Conservation (phyloP, 1,139 yeast species). For the Spathaspora sp. region DNA sequence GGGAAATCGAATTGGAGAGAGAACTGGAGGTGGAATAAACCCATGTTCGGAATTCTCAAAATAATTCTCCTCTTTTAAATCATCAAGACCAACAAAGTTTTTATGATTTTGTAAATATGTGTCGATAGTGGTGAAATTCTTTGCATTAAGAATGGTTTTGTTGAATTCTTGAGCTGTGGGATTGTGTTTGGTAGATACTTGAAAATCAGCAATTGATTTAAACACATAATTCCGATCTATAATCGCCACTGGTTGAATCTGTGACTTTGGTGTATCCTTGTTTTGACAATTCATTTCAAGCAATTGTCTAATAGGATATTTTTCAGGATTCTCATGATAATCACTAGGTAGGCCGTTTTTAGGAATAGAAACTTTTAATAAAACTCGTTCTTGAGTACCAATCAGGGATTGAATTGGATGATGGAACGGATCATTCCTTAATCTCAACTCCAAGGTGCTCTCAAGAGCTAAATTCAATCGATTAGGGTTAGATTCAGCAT, state of each 20-base stretch:
- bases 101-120: slow-evolving; percentile 40
- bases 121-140: slow-evolving; percentile 38
- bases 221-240: slow-evolving; percentile 73
- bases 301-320: slow-evolving; percentile 54
- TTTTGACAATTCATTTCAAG: slow-evolving; percentile 25
- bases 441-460: slow-evolving; percentile 56
- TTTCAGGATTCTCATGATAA: slow-evolving; percentile 36
- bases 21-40: slow-evolving; percentile 84
- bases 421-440: slow-evolving; percentile 71
- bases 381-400: slow-evolving; percentile 56
- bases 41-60: slow-evolving; percentile 47
- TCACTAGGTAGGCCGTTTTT: slow-evolving; percentile 45
- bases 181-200: slow-evolving; percentile 62
- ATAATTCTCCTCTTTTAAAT: slow-evolving; percentile 22
- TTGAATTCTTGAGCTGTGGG: slow-evolving; percentile 38
- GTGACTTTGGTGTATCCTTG: slow-evolving; percentile 26
- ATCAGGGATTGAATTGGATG: slow-evolving; percentile 72
- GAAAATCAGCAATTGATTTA: slow-evolving; percentile 88
- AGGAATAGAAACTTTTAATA: slow-evolving; percentile 72
- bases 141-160: slow-evolving; percentile 21
- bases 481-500: slow-evolving; percentile 16
- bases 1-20: slow-evolving; percentile 75
- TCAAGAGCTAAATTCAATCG: slow-evolving; percentile 16
- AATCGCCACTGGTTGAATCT: slow-evolving; percentile 63
- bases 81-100: slow-evolving; percentile 31